Evolutionary conservation across 2,329 filamentous ascomycete genomes (phyloP).

Genomic region (Xylaria sp.): DNA sequence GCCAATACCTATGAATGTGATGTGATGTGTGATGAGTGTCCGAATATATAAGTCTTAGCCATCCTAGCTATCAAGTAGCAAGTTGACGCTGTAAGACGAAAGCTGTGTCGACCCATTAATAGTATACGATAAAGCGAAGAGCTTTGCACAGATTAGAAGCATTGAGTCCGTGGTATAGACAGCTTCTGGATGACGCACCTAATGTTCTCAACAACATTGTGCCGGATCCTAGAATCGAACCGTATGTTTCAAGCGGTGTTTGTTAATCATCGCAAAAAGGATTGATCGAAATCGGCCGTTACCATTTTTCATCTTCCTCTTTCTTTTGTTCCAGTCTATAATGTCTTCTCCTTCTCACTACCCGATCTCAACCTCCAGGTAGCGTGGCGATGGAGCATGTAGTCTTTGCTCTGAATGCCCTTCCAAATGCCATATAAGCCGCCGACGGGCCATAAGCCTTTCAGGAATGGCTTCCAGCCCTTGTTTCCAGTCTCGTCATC

Average conservation of each 20-base stretch:
- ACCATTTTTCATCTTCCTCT: not conserved
- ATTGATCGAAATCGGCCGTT: not conserved
- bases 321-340: slow-evolving; percentile 11
- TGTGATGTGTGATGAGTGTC: too few relatives aligned
- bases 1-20: too few relatives aligned
- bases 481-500: slow-evolving; percentile 36
- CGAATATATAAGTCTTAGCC: too few relatives aligned
- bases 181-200: not conserved
- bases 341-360: slow-evolving; percentile 25
- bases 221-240: too few relatives aligned
- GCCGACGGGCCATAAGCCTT: slow-evolving; percentile 49
- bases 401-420: slow-evolving; percentile 53
- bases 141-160: not conserved
- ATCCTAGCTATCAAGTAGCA: too few relatives aligned
- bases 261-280: too few relatives aligned
- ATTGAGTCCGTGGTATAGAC: not conserved
- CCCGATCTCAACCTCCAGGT: slow-evolving; percentile 48
- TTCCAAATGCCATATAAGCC: slow-evolving; percentile 56
- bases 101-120: not conserved
- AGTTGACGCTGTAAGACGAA: not conserved
- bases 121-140: not conserved
- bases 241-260: too few relatives aligned
- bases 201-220: not conserved
- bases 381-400: slow-evolving; percentile 47
- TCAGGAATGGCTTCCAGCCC: slow-evolving; percentile 40